phyloP scores from a whole-genome alignment of 495 filamentous ascomycete species.

The Apiosordaria backusii region DNA sequence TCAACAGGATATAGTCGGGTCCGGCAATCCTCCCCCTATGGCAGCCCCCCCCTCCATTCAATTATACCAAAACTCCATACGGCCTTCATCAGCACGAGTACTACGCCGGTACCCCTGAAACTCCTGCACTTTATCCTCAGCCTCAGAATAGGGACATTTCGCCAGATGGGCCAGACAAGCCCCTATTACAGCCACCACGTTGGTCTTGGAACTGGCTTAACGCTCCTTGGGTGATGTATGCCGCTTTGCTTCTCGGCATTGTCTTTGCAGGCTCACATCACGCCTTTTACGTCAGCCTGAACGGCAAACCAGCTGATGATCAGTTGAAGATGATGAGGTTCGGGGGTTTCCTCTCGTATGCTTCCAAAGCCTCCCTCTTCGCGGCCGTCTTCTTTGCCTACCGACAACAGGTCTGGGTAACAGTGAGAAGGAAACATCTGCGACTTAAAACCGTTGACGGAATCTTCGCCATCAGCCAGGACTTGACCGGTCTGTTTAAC shows the following conservation, averaged over 20 bases:
- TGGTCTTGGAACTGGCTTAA: slow-evolving; percentile 18
- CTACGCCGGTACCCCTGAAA: neutral
- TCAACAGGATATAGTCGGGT: neutral
- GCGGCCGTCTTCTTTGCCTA: slow-evolving; percentile 30
- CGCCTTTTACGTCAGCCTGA: slow-evolving; percentile 23
- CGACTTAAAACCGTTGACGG: slow-evolving; percentile 32
- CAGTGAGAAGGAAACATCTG: slow-evolving; percentile 23
- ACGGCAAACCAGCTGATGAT: slow-evolving; percentile 25
- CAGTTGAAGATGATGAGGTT: slow-evolving; percentile 31
- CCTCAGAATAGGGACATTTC: neutral
- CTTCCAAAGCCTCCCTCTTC: slow-evolving; percentile 26
- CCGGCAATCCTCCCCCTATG: neutral
- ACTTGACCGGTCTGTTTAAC: slow-evolving; percentile 31
- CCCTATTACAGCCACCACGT: neutral
- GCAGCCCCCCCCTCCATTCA: neutral
- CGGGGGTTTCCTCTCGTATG: slow-evolving; percentile 27
- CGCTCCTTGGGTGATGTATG: slow-evolving; percentile 27
- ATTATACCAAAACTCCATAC: neutral
- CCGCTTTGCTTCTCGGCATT: slow-evolving; percentile 22
- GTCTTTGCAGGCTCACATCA: slow-evolving; percentile 26
- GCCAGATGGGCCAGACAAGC: neutral
- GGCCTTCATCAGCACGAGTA: neutral
- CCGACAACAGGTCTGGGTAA: slow-evolving; percentile 31
- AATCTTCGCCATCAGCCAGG: slow-evolving; percentile 33
- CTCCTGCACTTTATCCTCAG: neutral